Evolutionary conservation across 1,284 basidiomycete species (phyloP).

Genomic region (Cerrena zonata): DNA sequence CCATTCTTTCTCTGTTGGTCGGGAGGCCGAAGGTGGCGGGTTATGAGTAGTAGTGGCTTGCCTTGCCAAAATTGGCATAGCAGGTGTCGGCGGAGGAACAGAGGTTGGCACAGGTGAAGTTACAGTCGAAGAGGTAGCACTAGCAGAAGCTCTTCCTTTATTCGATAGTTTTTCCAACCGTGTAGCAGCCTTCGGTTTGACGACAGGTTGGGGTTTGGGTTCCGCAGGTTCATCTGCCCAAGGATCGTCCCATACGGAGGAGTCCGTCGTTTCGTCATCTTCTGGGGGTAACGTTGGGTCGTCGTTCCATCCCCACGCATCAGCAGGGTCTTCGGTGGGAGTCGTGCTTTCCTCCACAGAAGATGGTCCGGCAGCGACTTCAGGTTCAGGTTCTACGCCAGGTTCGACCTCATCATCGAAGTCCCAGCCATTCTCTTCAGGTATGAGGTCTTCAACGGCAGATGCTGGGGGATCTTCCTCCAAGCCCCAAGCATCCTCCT

Average conservation of each 20-base stretch:
- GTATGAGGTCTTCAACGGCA: constrained; percentile 8
- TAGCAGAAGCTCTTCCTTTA: constrained; percentile 37
- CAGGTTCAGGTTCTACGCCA: constrained; percentile 20
- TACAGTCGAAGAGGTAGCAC: constrained; percentile 14
- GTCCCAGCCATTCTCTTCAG: constrained; percentile 48
- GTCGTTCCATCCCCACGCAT: constrained; percentile 55
- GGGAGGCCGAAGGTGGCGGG: constrained; percentile 6
- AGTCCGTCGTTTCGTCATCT: constrained; percentile 26
- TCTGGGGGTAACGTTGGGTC: constrained; percentile 17
- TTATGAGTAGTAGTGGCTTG: background rate
- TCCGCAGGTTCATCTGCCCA: constrained; percentile 45
- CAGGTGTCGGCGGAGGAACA: constrained; percentile 23
- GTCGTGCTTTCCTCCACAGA: constrained; percentile 17
- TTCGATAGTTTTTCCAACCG: constrained; percentile 53
- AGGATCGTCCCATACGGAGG: constrained; percentile 50
- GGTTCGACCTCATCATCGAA: constrained; percentile 46
- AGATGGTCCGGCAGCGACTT: background rate
- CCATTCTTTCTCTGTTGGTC: constrained; percentile 36
- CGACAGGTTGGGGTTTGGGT: constrained; percentile 24
- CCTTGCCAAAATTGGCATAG: constrained; percentile 11
- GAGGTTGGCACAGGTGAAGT: constrained; percentile 15
- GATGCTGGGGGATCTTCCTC: constrained; percentile 25
- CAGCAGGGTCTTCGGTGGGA: constrained; percentile 33
- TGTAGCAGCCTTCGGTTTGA: constrained; percentile 42
- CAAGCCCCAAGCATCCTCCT: constrained; percentile 33